These are phyloP conservation scores for Ochetophila trinervis DNA, from an alignment of 306 rosid genomes.

Conservation along the genomic window DNA sequence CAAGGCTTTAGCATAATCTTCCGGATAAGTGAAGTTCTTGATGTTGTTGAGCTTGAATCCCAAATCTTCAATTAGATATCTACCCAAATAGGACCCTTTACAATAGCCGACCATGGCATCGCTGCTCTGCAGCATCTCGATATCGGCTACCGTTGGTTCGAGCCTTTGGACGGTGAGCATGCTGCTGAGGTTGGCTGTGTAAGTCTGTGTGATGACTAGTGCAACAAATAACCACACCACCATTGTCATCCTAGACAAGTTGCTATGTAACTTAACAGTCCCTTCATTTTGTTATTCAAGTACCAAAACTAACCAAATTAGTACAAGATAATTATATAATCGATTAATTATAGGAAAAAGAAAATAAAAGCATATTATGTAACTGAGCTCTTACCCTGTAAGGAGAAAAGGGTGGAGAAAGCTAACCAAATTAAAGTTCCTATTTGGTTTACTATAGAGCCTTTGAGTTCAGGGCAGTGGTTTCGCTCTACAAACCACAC, in stretches of 20 bases:
- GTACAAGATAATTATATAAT: too few relatives aligned
- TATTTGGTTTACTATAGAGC: constrained; percentile 38
- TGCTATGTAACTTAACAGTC: constrained; percentile 31
- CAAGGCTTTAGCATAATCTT: constrained; percentile 37
- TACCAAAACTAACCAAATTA: not conserved
- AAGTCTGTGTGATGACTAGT: constrained; percentile 40
- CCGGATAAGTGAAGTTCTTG: constrained; percentile 18
- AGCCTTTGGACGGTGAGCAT: constrained; percentile 44
- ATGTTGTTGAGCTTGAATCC: constrained; percentile 9
- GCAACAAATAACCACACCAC: constrained; percentile 54
- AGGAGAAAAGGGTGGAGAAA: constrained; percentile 41
- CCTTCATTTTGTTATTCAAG: constrained; percentile 24
- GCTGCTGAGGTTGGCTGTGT: constrained; percentile 48
- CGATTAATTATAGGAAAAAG: not conserved
- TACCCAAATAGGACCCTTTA: constrained; percentile 33
- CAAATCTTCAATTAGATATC: constrained; percentile 30
- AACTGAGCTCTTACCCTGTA: constrained; percentile 30
- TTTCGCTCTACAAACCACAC: constrained; percentile 48
- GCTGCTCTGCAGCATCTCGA: constrained; percentile 23
- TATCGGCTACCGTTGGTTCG: constrained; percentile 35
- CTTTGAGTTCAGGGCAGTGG: constrained; percentile 23
- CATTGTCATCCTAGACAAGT: constrained; percentile 44
- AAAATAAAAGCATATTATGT: not conserved
- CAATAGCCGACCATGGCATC: constrained; percentile 35
- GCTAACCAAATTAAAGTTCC: constrained; percentile 41